Evolutionary conservation across 2,329 filamentous ascomycete genomes (phyloP), one percentile per base, ranked within the genome.

Genomic region (Albifimbria verrucaria): DNA sequence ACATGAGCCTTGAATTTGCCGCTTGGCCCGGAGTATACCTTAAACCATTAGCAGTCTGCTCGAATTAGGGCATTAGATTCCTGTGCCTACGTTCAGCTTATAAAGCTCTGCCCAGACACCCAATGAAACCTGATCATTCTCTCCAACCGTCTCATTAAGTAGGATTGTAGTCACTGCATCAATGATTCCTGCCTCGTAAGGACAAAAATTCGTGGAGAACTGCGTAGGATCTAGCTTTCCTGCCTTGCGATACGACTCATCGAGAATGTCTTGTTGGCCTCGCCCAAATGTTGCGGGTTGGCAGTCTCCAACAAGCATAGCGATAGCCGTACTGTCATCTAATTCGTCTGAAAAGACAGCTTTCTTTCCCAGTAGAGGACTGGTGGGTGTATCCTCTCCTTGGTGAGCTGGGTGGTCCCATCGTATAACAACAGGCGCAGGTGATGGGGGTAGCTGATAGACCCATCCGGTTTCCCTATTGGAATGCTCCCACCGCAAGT

Each of bases 211-310:
- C 3, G 71, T 75, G 0, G 65, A 72, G 49, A 85, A 86, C 1
- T 64, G 57, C 0, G 65, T 48, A 0, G 62, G 54, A n/a, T 82
- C 75, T n/a, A 86, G 59, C 60, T 81, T 78, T 1, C 65, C 62
- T 1, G 81, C 82, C 53, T 77, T 79, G 18, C 82, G 74, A 53
- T 83, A 82, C 0, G 64, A 62, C 51, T 79, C 74, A 53, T 85
- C 80, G 2, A 76, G 62, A 0, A 83, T 70, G 52, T 81, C 72
- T 53, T 78, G 28, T 2, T 70, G 68, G 0, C 68, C 68, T 6
- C 59, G 56, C 0, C 80, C 80, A 57, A 82, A 82, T 1, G 72
- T 77, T 0, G 80, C 81, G 0, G 77, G 77, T 41, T 61, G 49
- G 18, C 41, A 46, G n/a, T 45, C 42, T 18, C 12, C n/a, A 11